phyloP scores from a whole-genome alignment of 805 yeast species.

The Nakazawaea laoshanensis region DNA sequence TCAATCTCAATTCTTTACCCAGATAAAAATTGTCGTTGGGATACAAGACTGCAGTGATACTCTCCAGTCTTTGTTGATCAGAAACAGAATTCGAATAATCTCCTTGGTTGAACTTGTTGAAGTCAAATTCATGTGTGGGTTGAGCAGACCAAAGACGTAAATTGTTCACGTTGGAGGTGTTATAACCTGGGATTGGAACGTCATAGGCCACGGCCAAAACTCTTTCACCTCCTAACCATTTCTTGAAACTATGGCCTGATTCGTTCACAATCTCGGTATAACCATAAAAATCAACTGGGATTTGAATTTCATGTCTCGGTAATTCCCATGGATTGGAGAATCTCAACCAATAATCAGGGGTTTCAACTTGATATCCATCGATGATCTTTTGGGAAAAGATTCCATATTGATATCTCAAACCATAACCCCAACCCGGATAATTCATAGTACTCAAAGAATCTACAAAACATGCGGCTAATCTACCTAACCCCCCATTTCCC shows the following conservation, averaged over 20 bases:
- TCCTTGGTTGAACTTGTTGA: conserved; percentile 83
- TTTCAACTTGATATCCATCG: conserved; percentile 90
- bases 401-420: conserved; percentile 88
- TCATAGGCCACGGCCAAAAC: conserved; percentile 87
- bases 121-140: conserved; percentile 89
- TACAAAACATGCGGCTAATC: conserved; percentile 89
- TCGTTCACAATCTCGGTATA: conserved; percentile 51
- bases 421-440: conserved; percentile 96
- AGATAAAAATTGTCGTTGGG: conserved; percentile 90
- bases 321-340: conserved; percentile 92
- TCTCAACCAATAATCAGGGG: conserved; percentile 91
- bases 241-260: conserved; percentile 49
- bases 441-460: conserved; percentile 82
- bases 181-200: conserved; percentile 88
- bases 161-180: conserved; percentile 77
- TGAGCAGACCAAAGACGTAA: conserved; percentile 84
- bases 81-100: conserved; percentile 80
- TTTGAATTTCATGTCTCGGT: conserved; percentile 75
- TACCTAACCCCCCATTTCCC: conserved; percentile 93
- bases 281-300: conserved; percentile 89
- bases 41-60: conserved; percentile 85
- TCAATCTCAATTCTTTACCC: conserved; percentile 87
- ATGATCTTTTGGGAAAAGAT: conserved; percentile 83
- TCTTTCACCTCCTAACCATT: conserved; percentile 85
- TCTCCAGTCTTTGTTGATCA: conserved; percentile 83